Conservation (phyloP, 2,329 filamentous ascomycete genomes). For the Aspergillus oerlinghausenensis region DNA sequence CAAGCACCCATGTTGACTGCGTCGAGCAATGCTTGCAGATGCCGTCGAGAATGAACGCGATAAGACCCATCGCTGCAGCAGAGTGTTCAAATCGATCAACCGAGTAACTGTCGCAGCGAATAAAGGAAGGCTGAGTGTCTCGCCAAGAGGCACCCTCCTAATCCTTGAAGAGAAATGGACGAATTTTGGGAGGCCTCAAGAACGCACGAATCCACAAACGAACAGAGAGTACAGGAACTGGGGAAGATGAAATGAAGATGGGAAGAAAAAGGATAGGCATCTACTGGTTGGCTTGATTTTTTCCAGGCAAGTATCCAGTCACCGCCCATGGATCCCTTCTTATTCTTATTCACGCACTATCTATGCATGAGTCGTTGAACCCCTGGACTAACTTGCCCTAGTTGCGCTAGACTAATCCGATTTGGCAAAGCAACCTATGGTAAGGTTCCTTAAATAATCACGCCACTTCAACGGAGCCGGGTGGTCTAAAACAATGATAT, state of each 20-base stretch:
- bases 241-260: background rate
- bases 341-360: background rate
- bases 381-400: background rate
- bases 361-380: background rate
- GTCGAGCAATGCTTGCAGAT: conserved; percentile 44
- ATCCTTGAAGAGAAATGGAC: background rate
- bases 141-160: conserved; percentile 8
- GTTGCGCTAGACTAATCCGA: background rate
- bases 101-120: background rate
- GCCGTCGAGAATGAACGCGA: conserved; percentile 44
- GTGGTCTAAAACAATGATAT: background rate
- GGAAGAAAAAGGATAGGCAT: background rate
- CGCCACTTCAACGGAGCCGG: background rate
- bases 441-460: background rate
- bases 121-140: conserved; percentile 3
- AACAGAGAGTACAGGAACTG: background rate
- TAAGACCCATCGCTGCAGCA: conserved; percentile 46
- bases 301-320: background rate
- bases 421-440: background rate
- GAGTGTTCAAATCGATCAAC: background rate
- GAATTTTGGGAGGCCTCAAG: background rate
- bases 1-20: conserved; percentile 44
- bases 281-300: background rate
- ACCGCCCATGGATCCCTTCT: background rate
- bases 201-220: background rate